Conservation (phyloP, 192 early-diverging fungal species). For the Coemansia furcata region DNA sequence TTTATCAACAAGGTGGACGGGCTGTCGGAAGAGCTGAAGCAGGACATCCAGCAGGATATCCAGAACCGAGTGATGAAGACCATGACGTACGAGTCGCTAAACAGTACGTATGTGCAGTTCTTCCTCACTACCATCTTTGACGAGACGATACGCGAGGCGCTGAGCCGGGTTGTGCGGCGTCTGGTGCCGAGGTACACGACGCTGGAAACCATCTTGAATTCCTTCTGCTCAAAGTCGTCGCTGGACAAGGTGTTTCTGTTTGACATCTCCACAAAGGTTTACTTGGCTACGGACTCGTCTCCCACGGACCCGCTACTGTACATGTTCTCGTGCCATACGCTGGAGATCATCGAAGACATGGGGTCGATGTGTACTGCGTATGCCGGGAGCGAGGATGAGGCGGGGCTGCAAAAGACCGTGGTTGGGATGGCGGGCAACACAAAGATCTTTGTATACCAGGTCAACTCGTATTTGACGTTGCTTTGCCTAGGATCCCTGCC, state of each 20-base stretch:
- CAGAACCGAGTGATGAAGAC: conserved; percentile 89
- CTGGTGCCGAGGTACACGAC: conserved; percentile 82
- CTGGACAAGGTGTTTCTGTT: conserved; percentile 97
- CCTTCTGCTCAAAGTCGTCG: conserved; percentile 89
- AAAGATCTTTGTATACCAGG: conserved; percentile 38
- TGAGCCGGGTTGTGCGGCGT: conserved; percentile 91
- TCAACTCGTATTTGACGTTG: conserved; percentile 29
- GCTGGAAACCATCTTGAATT: conserved; percentile 87
- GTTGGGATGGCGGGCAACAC: conserved; percentile 23
- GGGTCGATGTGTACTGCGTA: conserved; percentile 61
- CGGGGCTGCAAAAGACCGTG: conserved; percentile 18
- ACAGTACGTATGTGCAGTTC: conserved; percentile 77
- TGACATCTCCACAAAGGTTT: conserved; percentile 85
- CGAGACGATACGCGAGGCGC: conserved; percentile 91
- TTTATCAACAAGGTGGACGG: conserved; percentile 98
- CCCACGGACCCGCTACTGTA: conserved; percentile 87
- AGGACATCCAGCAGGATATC: conserved; percentile 94
- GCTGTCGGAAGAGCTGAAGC: conserved; percentile 91
- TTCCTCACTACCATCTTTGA: conserved; percentile 93
- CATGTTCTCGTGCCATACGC: conserved; percentile 92
- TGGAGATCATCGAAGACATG: conserved; percentile 88
- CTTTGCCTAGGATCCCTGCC: conserved; percentile 30
- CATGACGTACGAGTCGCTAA: conserved; percentile 70
- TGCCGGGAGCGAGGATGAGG: conserved; percentile 12
- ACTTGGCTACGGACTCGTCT: conserved; percentile 91